These are phyloP conservation scores for Suillus discolor DNA, from an alignment of 768 basidiomycete species.

Conservation along the genomic window DNA sequence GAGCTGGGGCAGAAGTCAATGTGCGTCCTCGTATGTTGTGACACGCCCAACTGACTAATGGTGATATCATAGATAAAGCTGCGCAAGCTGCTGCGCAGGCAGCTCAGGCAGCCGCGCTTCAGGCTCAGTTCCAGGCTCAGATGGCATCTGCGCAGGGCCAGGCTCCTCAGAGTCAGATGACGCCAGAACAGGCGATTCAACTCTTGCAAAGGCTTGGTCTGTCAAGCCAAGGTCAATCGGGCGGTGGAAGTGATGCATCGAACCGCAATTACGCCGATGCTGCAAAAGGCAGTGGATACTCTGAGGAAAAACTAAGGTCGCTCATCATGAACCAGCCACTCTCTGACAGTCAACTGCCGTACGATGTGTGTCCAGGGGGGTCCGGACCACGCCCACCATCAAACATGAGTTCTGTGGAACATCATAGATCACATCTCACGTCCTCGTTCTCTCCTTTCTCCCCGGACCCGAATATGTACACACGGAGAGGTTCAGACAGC, in stretches of 20 bases:
- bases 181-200: conserved; percentile 64
- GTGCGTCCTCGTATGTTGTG: conserved; percentile 37
- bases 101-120: conserved; percentile 73
- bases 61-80: conserved; percentile 66
- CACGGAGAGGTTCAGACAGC: conserved; percentile 39
- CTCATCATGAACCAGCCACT: conserved; percentile 23
- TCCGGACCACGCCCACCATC: conserved; percentile 17
- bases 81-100: conserved; percentile 88
- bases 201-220: conserved; percentile 58
- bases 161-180: conserved; percentile 37
- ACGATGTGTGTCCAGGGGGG: conserved; percentile 25
- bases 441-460: conserved; percentile 75
- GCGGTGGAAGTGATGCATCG: conserved; percentile 14
- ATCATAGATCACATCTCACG: conserved; percentile 23
- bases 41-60: conserved; percentile 11
- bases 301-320: conserved; percentile 28
- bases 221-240: conserved; percentile 35
- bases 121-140: conserved; percentile 43
- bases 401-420: conserved; percentile 19
- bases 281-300: conserved; percentile 18
- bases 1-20: conserved; percentile 94
- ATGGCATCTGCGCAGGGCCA: conserved; percentile 18
- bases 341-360: conserved; percentile 19
- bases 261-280: conserved; percentile 14
- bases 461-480: conserved; percentile 63